These are phyloP conservation scores for Hypoxylon fuscum DNA, from an alignment of 495 filamentous ascomycete genomes.

Conservation along the genomic window DNA sequence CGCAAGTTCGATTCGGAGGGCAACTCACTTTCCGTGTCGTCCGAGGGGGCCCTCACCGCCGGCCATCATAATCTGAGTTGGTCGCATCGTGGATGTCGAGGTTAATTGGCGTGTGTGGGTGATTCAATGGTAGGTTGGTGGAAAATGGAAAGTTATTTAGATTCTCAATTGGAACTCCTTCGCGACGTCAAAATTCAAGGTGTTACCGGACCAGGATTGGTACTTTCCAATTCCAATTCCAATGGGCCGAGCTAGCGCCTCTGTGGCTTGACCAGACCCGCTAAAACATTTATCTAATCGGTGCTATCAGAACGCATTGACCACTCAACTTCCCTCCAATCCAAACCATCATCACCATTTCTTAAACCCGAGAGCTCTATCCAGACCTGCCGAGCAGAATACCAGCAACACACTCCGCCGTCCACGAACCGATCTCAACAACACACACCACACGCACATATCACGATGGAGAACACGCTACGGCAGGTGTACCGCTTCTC, in stretches of 20 bases:
- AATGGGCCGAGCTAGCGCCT: constrained; percentile 19
- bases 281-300: constrained; percentile 4
- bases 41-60: constrained; percentile 67
- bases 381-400: neutral
- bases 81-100: constrained; percentile 67
- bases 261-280: constrained; percentile 24
- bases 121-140: constrained; percentile 43
- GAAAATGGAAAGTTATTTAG: constrained; percentile 42
- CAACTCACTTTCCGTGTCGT: constrained; percentile 76
- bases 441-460: constrained; percentile 1
- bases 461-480: constrained; percentile 31
- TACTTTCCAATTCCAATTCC: neutral
- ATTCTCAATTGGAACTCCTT: constrained; percentile 34
- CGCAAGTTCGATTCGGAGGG: constrained; percentile 34
- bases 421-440: neutral
- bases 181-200: constrained; percentile 44
- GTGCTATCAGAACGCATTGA: neutral
- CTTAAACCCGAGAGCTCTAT: constrained; percentile 28
- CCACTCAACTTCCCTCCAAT: neutral
- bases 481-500: constrained; percentile 69
- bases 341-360: constrained; percentile 17
- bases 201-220: constrained; percentile 17
- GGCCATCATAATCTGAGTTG: constrained; percentile 56
- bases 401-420: neutral
- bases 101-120: constrained; percentile 39